Evolutionary conservation across 306 rosid species (phyloP).

Genomic region (Styphnolobium japonicum): DNA sequence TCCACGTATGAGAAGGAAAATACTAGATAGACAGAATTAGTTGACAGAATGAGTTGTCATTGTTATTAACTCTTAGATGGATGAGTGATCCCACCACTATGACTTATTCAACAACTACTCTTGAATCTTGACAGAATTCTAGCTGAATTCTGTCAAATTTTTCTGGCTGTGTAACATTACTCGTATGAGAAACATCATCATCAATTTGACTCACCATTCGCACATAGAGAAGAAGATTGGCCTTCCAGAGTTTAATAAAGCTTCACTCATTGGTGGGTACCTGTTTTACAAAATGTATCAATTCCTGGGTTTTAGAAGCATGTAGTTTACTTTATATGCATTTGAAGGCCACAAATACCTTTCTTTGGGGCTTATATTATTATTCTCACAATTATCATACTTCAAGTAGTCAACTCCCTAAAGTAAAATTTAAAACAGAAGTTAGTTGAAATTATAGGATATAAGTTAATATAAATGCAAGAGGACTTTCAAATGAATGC

Average conservation of each 20-base stretch:
- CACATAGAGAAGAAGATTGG: constrained; percentile 66
- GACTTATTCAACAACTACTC: too few species aligned
- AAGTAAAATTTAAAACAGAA: neutral
- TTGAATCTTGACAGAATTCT: too few species aligned
- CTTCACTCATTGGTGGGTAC: constrained; percentile 67
- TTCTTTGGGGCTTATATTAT: constrained; percentile 50
- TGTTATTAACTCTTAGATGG: too few species aligned
- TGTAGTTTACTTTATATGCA: neutral
- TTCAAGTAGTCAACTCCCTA: constrained; percentile 80
- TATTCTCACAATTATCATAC: constrained; percentile 69
- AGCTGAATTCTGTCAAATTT: too few species aligned
- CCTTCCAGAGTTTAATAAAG: constrained; percentile 49
- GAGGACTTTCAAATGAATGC: neutral
- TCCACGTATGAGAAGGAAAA: too few species aligned
- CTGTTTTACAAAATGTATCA: constrained; percentile 31
- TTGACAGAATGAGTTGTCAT: too few species aligned
- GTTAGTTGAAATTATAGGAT: neutral
- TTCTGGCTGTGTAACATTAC: too few species aligned
- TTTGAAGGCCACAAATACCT: constrained; percentile 37
- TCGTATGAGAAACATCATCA: neutral
- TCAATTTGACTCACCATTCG: constrained; percentile 59
- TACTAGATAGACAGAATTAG: too few species aligned
- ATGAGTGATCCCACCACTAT: too few species aligned
- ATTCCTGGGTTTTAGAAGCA: neutral
- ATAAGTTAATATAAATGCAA: neutral